These are phyloP conservation scores for Fusarium transvaalense DNA, from an alignment of 2,329 filamentous ascomycete genomes.

Conservation along the genomic window DNA sequence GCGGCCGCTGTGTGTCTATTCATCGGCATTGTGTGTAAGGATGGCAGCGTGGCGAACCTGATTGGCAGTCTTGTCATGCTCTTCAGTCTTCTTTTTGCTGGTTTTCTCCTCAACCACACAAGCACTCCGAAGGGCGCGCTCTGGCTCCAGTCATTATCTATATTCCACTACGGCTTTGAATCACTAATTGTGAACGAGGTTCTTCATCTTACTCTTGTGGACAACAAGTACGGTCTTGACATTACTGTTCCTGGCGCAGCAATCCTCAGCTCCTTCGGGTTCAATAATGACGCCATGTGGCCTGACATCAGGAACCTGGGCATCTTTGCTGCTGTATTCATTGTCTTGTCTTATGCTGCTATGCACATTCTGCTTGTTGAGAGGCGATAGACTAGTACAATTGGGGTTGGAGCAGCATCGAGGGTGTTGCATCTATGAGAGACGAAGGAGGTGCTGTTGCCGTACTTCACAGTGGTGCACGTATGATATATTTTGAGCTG, in stretches of 20 bases:
- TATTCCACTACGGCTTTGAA: slow-evolving; percentile 98
- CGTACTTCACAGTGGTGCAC: slow-evolving; percentile 7
- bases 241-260: slow-evolving; percentile 96
- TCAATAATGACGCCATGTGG: slow-evolving; percentile 89
- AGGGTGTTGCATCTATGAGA: slow-evolving; percentile 11
- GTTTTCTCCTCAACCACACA: slow-evolving; percentile 93
- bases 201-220: slow-evolving; percentile 85
- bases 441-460: background rate
- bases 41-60: slow-evolving; percentile 90
- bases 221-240: slow-evolving; percentile 95
- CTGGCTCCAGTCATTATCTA: slow-evolving; percentile 94
- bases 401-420: background rate
- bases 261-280: slow-evolving; percentile 94
- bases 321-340: slow-evolving; percentile 84
- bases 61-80: slow-evolving; percentile 97
- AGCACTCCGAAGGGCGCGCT: slow-evolving; percentile 86
- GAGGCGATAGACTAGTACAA: slow-evolving; percentile 64
- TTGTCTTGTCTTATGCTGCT: slow-evolving; percentile 87
- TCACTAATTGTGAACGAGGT: slow-evolving; percentile 98
- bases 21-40: slow-evolving; percentile 94
- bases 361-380: slow-evolving; percentile 96
- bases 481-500: slow-evolving; percentile 4
- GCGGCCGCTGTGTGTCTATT: slow-evolving; percentile 94
- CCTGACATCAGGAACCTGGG: slow-evolving; percentile 83
- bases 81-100: slow-evolving; percentile 94